phyloP scores from a whole-genome alignment of 2,329 filamentous ascomycete species.

The Plectosphaerella cucumerina region DNA sequence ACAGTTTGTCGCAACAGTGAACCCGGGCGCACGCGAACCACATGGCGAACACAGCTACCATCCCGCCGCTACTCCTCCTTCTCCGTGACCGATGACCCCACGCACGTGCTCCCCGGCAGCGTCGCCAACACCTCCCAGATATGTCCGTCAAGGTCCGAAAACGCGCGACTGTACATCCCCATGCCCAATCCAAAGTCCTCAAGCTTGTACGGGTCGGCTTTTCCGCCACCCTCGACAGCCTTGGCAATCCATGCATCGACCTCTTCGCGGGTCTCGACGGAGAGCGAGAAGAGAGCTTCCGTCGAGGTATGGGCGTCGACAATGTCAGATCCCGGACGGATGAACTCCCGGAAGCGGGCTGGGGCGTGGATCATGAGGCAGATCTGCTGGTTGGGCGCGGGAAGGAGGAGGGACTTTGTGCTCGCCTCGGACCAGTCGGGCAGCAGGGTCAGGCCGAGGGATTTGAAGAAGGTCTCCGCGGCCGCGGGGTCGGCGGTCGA shows the following conservation, averaged over 20 bases:
- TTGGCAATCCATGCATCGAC: slow-evolving; percentile 13
- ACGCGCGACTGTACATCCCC: slow-evolving; percentile 16
- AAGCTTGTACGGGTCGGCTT: slow-evolving; percentile 13
- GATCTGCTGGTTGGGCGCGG: slow-evolving; percentile 14
- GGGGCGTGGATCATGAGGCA: slow-evolving; percentile 16
- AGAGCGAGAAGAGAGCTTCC: slow-evolving; percentile 12
- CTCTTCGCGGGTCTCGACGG: slow-evolving; percentile 10
- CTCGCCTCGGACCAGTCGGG: slow-evolving; percentile 10
- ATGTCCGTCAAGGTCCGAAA: slow-evolving; percentile 17
- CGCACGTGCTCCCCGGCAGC: background rate
- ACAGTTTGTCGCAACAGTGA: too few relatives aligned
- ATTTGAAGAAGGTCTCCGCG: slow-evolving; percentile 10
- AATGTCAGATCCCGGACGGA: slow-evolving; percentile 13
- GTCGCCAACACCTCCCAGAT: slow-evolving; percentile 15
- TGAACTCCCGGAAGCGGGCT: slow-evolving; percentile 14
- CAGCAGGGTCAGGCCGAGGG: slow-evolving; percentile 9
- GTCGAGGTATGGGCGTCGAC: slow-evolving; percentile 11
- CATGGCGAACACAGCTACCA: background rate
- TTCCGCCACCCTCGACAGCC: slow-evolving; percentile 14
- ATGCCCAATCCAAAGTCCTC: slow-evolving; percentile 9
- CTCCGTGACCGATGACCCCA: background rate
- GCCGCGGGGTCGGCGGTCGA: background rate
- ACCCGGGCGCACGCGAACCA: too few relatives aligned
- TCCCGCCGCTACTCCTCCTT: background rate
- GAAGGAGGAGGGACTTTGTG: slow-evolving; percentile 13